Conservation (phyloP, 345 rosid species). For the Populus davidiana region DNA sequence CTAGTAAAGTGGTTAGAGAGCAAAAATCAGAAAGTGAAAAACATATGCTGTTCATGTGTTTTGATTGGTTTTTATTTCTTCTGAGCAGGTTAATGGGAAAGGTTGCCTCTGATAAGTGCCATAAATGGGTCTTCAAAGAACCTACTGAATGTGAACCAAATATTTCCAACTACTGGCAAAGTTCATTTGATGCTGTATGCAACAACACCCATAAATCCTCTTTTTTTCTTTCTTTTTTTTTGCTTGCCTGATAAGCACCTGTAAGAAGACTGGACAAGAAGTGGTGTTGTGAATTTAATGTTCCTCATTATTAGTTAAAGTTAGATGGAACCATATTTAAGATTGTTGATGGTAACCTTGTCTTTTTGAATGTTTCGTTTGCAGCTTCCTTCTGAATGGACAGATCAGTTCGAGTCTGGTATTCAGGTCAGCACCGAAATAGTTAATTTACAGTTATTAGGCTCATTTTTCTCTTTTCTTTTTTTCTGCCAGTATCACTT, state of each 20-base stretch:
- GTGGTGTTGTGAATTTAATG: constrained; percentile 9
- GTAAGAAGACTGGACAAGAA: not conserved
- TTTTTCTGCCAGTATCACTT: not conserved
- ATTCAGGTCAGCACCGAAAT: constrained; percentile 63
- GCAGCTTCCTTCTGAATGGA: constrained; percentile 99
- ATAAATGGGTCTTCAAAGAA: constrained; percentile 99
- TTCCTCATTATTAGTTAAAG: constrained; percentile 8
- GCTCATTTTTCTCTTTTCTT: not conserved
- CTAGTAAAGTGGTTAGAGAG: not conserved
- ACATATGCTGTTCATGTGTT: not conserved
- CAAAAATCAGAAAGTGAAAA: not conserved
- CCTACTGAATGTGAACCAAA: constrained; percentile 94
- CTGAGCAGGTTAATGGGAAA: constrained; percentile 91
- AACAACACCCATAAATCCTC: not conserved
- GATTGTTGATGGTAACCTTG: constrained; percentile 27
- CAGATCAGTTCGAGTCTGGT: constrained; percentile 98
- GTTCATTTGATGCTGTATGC: constrained; percentile 98
- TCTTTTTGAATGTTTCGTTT: constrained; percentile 28
- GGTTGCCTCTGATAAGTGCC: constrained; percentile 99
- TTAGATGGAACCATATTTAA: constrained; percentile 28
- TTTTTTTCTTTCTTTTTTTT: not conserved
- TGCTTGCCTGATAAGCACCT: not conserved
- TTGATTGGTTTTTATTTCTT: constrained; percentile 12
- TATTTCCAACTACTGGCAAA: constrained; percentile 96
- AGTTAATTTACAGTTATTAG: not conserved